Percentiles rank a stretch among this genome's conserved stretches.
These are phyloP conservation scores for Magnolia changhungtana DNA, from an alignment of 164 flowering plant species.

Conservation along the genomic window DNA sequence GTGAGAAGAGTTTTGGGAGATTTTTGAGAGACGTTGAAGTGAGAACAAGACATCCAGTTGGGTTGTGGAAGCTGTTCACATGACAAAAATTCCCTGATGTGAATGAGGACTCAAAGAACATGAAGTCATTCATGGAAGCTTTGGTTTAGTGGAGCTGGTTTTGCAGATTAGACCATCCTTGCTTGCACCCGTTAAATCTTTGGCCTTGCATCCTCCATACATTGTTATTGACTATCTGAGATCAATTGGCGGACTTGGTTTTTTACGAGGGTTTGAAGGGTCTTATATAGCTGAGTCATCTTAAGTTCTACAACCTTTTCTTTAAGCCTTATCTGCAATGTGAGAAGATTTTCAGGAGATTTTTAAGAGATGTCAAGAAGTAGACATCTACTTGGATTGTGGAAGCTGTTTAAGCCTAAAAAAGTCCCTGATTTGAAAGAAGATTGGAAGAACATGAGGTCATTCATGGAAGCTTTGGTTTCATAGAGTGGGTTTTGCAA, in stretches of 20 bases:
- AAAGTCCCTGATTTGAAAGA: slow-evolving; percentile 33
- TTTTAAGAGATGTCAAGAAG: slow-evolving; percentile 19
- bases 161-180: not conserved
- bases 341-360: slow-evolving; percentile 58
- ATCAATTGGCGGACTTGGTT: slow-evolving; percentile 64
- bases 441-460: slow-evolving; percentile 37
- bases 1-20: slow-evolving; percentile 61
- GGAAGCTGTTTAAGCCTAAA: slow-evolving; percentile 56
- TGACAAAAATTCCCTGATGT: slow-evolving; percentile 33
- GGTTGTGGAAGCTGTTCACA: slow-evolving; percentile 55
- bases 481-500: slow-evolving; percentile 2
- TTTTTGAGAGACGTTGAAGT: slow-evolving; percentile 18
- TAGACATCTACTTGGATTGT: slow-evolving; percentile 39
- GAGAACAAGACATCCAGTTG: slow-evolving; percentile 29
- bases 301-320: slow-evolving; percentile 68
- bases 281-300: slow-evolving; percentile 60
- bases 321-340: slow-evolving; percentile 94
- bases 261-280: slow-evolving; percentile 53
- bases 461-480: slow-evolving; percentile 25
- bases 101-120: slow-evolving; percentile 44
- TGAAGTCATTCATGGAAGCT: slow-evolving; percentile 21
- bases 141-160: slow-evolving; percentile 13
- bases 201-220: slow-evolving; percentile 42
- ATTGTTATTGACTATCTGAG: slow-evolving; percentile 67
- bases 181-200: not conserved